Evolutionary conservation across 2,329 filamentous ascomycete genomes (phyloP).

Genomic region (Raffaelea arxii): DNA sequence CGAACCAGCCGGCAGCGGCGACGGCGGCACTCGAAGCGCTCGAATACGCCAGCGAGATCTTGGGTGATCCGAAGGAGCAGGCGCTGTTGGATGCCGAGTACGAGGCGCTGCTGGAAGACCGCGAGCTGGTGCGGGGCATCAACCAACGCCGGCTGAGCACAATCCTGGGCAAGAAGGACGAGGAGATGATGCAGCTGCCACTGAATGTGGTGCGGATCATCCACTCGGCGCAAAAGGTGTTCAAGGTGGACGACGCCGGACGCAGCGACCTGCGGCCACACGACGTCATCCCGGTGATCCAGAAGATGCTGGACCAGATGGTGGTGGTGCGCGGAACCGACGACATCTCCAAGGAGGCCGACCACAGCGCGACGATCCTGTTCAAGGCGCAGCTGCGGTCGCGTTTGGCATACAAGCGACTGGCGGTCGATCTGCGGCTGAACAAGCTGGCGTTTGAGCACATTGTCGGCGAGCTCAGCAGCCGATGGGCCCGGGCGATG

Average conservation of each 20-base stretch:
- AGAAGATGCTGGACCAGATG: conserved; percentile 64
- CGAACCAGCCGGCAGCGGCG: conserved; percentile 44
- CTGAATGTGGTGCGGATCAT: conserved; percentile 89
- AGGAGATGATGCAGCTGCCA: conserved; percentile 81
- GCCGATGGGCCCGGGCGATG: conserved; percentile 73
- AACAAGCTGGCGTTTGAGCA: conserved; percentile 91
- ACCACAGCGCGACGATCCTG: conserved; percentile 77
- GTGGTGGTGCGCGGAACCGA: conserved; percentile 82
- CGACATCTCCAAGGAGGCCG: conserved; percentile 72
- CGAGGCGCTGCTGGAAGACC: conserved; percentile 66
- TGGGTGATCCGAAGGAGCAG: conserved; percentile 81
- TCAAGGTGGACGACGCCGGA: conserved; percentile 76
- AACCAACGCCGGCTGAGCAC: conserved; percentile 32
- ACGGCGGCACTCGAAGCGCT: conserved; percentile 60
- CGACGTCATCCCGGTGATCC: conserved; percentile 75
- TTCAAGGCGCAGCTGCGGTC: conserved; percentile 90
- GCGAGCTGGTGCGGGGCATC: conserved; percentile 62
- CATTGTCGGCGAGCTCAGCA: conserved; percentile 82
- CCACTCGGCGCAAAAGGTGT: conserved; percentile 79
- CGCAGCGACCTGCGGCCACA: conserved; percentile 84
- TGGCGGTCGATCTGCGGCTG: conserved; percentile 76
- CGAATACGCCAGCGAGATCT: conserved; percentile 78
- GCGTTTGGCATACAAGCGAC: conserved; percentile 81
- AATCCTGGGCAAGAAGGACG: conserved; percentile 50
- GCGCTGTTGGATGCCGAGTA: conserved; percentile 80